These are phyloP conservation scores for Allium sativum DNA, from an alignment of 106 monocot species.

Conservation along the genomic window DNA sequence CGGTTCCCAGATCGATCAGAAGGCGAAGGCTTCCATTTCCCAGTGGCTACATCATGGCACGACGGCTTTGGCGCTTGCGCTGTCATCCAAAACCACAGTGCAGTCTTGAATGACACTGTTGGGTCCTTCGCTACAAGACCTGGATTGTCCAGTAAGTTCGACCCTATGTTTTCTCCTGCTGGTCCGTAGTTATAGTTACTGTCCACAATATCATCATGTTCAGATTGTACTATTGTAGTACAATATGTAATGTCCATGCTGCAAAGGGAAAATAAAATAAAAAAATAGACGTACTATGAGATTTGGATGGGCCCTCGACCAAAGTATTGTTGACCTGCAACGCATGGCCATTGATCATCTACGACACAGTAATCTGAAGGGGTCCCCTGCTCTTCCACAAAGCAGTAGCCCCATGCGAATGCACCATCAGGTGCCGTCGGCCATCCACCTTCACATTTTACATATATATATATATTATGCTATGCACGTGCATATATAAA, in stretches of 20 bases:
- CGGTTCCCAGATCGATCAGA: constrained; percentile 17
- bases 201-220: neutral
- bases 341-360: constrained; percentile 24
- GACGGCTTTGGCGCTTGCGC: constrained; percentile 45
- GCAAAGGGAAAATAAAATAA: neutral
- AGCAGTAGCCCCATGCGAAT: constrained; percentile 14
- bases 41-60: constrained; percentile 33
- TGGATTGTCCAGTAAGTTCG: constrained; percentile 35
- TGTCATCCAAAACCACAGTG: constrained; percentile 66
- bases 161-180: constrained; percentile 23
- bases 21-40: constrained; percentile 28
- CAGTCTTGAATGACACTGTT: constrained; percentile 26
- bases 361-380: constrained; percentile 4
- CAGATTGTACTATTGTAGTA: too few relatives aligned
- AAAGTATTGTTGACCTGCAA: constrained; percentile 17
- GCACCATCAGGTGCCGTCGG: constrained; percentile 10
- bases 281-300: constrained; percentile 4
- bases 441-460: constrained; percentile 10
- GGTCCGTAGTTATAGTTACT: constrained; percentile 65
- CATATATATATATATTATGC: neutral
- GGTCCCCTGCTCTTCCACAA: neutral
- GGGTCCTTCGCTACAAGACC: constrained; percentile 24
- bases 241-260: too few relatives aligned
- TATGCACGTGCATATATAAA: neutral
- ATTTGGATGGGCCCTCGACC: constrained; percentile 28